Evolutionary conservation across 2,329 filamentous ascomycete genomes (phyloP).

Genomic region (Rutstroemia sp.): DNA sequence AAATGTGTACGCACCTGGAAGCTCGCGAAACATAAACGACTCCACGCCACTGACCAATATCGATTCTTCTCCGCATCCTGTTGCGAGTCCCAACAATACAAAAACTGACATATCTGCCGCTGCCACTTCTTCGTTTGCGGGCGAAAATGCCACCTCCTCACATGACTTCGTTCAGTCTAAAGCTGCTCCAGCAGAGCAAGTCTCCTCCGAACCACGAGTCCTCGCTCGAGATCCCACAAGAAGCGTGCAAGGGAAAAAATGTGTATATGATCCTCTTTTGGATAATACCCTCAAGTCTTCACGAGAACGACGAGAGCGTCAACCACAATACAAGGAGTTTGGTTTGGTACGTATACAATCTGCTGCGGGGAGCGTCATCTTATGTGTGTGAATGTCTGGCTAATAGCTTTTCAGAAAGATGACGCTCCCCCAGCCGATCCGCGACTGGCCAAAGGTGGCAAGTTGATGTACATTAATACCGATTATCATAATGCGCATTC

Average conservation of each 20-base stretch:
- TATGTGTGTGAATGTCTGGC: slow-evolving; percentile 42
- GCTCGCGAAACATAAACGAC: slow-evolving; percentile 33
- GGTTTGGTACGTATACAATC: slow-evolving; percentile 53
- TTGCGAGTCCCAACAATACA: slow-evolving; percentile 42
- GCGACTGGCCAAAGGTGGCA: slow-evolving; percentile 64
- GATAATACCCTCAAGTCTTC: slow-evolving; percentile 34
- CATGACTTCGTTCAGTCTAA: slow-evolving; percentile 27
- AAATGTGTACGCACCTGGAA: slow-evolving; percentile 21
- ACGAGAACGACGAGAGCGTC: slow-evolving; percentile 47
- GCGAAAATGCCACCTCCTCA: slow-evolving; percentile 13
- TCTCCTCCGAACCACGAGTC: slow-evolving; percentile 26
- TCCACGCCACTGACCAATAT: slow-evolving; percentile 59
- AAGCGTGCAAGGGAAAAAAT: slow-evolving; percentile 48
- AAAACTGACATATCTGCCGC: slow-evolving; percentile 29
- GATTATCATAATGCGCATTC: slow-evolving; percentile 64
- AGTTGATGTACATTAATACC: slow-evolving; percentile 59
- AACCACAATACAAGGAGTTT: slow-evolving; percentile 56
- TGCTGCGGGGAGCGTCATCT: slow-evolving; percentile 53
- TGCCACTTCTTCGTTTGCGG: slow-evolving; percentile 26
- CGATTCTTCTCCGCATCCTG: slow-evolving; percentile 57
- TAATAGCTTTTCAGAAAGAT: slow-evolving; percentile 67
- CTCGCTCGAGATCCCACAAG: slow-evolving; percentile 50
- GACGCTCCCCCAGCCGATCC: slow-evolving; percentile 75
- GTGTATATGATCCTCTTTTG: slow-evolving; percentile 49
- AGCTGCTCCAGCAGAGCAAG: slow-evolving; percentile 16